A percentile compares a stretch with the other conserved stretches of the same genome.
Conservation (phyloP, 148 eudicot genomes). For the Rheum nobile region DNA sequence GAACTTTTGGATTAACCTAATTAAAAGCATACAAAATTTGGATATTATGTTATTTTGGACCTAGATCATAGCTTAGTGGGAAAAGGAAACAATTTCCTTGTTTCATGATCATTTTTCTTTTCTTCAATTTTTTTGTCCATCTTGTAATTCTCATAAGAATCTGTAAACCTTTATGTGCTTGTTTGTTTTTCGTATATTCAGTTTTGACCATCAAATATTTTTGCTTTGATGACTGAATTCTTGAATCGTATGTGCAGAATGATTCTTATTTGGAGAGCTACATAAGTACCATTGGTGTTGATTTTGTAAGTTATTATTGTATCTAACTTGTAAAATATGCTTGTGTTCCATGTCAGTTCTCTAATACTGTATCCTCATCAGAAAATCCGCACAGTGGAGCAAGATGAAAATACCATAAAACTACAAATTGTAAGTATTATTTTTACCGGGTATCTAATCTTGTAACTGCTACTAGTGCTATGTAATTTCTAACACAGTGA, state of each 20-base stretch:
- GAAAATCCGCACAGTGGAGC: slow-evolving; percentile 53
- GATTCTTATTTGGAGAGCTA: slow-evolving; percentile 48
- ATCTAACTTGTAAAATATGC: neutral
- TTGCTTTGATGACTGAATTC: neutral
- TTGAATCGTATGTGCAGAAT: slow-evolving; percentile 21
- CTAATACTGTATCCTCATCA: slow-evolving; percentile 8
- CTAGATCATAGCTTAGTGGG: neutral
- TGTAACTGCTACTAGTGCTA: too few species aligned
- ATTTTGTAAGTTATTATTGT: slow-evolving; percentile 32
- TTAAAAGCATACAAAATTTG: neutral
- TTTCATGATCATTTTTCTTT: too few species aligned
- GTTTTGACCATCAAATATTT: too few species aligned
- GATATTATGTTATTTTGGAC: neutral
- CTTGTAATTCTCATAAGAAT: neutral
- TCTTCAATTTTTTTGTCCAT: too few species aligned
- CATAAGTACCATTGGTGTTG: slow-evolving; percentile 54
- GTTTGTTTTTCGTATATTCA: neutral
- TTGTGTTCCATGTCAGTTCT: neutral
- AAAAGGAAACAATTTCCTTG: too few species aligned
- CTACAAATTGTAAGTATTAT: slow-evolving; percentile 32
- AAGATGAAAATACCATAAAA: slow-evolving; percentile 34
- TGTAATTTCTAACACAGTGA: too few species aligned
- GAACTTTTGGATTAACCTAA: neutral
- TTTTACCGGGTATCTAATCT: too few species aligned
- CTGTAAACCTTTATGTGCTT: neutral